Percentiles rank a stretch among this genome's conserved stretches.
phyloP scores from a whole-genome alignment of 805 yeast species.

The Cyberlindnera meyerae region DNA sequence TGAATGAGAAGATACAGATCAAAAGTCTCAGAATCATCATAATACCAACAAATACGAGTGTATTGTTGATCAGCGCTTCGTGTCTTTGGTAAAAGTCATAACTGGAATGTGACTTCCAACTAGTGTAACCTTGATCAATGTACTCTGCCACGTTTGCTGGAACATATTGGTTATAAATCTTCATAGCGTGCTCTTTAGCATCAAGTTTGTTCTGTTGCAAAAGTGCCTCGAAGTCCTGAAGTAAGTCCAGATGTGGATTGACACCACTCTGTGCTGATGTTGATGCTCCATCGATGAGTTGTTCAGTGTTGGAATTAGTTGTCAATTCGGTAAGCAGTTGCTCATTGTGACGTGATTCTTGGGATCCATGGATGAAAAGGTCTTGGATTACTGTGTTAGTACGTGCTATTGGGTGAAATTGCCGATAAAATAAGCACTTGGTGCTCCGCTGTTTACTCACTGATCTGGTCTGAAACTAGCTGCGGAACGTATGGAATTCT shows the following conservation, averaged over 20 bases:
- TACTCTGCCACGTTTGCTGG: conserved; percentile 3
- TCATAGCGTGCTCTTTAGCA: conserved; percentile 1
- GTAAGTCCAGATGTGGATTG: conserved; percentile 2
- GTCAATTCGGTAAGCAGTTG: too few species aligned
- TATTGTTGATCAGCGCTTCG: conserved; percentile 2
- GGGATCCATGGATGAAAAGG: conserved; percentile 4
- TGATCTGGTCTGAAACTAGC: conserved; percentile 2
- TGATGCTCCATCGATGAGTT: neutral
- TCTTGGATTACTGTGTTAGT: conserved; percentile 4
- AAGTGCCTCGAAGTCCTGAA: conserved; percentile 9
- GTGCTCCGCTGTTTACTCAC: conserved; percentile 9
- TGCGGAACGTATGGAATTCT: conserved; percentile 3
- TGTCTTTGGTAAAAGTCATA: conserved; percentile 10
- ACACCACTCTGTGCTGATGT: neutral
- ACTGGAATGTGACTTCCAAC: conserved; percentile 9
- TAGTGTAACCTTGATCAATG: neutral
- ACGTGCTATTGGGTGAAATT: too few species aligned
- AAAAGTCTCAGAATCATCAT: conserved; percentile 2
- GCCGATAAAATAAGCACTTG: too few species aligned
- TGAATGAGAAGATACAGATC: neutral
- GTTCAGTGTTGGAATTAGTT: neutral
- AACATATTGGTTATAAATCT: conserved; percentile 8
- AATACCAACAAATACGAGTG: conserved; percentile 3
- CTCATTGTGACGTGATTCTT: neutral
- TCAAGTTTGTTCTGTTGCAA: conserved; percentile 4